These are phyloP conservation scores for Lizonia empirigonia DNA, from an alignment of 2,329 filamentous ascomycete genomes.

Conservation along the genomic window DNA sequence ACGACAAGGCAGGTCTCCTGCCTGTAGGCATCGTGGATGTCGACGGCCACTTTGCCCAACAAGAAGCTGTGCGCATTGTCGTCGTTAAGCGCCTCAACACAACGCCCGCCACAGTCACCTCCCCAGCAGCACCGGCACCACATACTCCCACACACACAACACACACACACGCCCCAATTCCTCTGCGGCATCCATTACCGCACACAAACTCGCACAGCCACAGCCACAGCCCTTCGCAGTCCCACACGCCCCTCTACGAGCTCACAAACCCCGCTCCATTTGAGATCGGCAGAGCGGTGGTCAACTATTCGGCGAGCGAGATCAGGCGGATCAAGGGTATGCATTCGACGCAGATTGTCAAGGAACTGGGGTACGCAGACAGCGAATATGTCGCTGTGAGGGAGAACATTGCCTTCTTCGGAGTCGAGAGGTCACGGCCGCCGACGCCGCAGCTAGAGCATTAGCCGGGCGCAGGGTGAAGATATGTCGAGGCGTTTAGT, in stretches of 20 bases:
- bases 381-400: constrained; percentile 91
- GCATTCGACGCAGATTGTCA: constrained; percentile 79
- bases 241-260: constrained; percentile 34
- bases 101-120: constrained; percentile 9
- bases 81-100: constrained; percentile 67
- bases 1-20: constrained; percentile 83
- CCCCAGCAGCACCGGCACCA: constrained; percentile 18
- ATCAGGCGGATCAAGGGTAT: constrained; percentile 83
- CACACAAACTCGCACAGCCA: constrained; percentile 13
- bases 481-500: too few species aligned
- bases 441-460: constrained; percentile 35
- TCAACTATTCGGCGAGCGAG: constrained; percentile 90
- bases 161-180: constrained; percentile 27
- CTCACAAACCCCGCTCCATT: constrained; percentile 46
- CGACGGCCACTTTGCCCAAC: constrained; percentile 84
- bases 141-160: constrained; percentile 21
- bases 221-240: constrained; percentile 9
- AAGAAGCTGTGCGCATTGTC: constrained; percentile 87
- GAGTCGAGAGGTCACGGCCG: constrained; percentile 46
- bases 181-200: constrained; percentile 25
- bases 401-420: constrained; percentile 82
- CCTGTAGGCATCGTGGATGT: constrained; percentile 91
- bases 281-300: constrained; percentile 86
- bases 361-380: constrained; percentile 85
- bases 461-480: too few species aligned